Evolutionary conservation across 2,329 filamentous ascomycete genomes (phyloP), one percentile per base, ranked within the genome.

Genomic region (Parafenestella ontariensis): DNA sequence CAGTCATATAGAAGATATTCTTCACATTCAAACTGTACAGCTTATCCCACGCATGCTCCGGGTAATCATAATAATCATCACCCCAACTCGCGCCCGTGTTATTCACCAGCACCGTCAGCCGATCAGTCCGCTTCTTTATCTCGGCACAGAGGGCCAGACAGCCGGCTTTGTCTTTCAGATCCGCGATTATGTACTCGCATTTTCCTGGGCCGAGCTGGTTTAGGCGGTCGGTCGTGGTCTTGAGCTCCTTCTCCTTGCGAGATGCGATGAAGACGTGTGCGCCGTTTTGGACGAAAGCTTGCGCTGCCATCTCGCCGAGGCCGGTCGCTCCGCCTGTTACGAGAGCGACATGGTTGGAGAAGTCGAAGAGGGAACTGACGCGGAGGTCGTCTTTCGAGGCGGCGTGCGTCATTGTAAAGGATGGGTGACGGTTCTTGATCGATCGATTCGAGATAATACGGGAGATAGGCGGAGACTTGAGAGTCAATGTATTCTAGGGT

Each of bases 21-120:
- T 83, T 83, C 15, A 84, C 80, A 62, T 84, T 84, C 61, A 84
- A 70, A 9, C 79, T 80, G 61, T 84, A 81, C 20, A 86, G 75
- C 59, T 85, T 82, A 59, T 84, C 83, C 82, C 83, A 86, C 36
- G 81, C 84, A 42, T 78, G 76, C 57, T 84, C 83, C 0, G 83
- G 83, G 62, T 84, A 86, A 67, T 85, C 78, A 55, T 84, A 81
- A 66, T 85, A 85, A 24, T 83, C 80, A 23, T 80, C 83, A 9
- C 83, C 83, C 77, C 82, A 84, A 47, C 81, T 82, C 8, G 79
- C 82, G 15, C 82, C 82, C 8, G 81, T 81, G 61, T 83, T 83
- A 65, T 84, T 83, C 47, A 84, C 74, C 18, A 83, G 70, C 21
- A 83, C 78, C 61, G 69, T 82, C 71, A 83, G 49, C 11, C 71